These are phyloP conservation scores for Colletotrichum sp. DNA, from an alignment of 2,329 filamentous ascomycete genomes.

Conservation along the genomic window DNA sequence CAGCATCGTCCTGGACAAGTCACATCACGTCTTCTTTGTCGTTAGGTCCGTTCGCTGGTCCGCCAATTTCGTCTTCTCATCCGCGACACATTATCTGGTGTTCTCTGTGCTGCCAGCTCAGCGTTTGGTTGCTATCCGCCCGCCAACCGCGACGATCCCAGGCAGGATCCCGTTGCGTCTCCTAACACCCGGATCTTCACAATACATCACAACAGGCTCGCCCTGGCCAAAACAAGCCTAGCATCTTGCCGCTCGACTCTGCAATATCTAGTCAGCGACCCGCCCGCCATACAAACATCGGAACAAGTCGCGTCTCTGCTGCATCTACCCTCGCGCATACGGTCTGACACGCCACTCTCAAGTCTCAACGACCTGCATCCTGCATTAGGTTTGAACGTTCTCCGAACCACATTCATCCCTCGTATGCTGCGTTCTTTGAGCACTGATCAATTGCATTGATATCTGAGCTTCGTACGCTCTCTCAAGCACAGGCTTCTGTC, in stretches of 20 bases:
- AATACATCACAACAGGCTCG: not conserved
- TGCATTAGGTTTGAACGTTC: not conserved
- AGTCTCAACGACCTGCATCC: not conserved
- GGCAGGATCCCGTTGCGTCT: conserved; percentile 4
- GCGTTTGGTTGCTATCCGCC: conserved; percentile 4
- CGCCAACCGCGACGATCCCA: not conserved
- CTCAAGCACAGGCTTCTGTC: not conserved
- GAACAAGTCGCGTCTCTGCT: conserved; percentile 5
- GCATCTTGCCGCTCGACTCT: not conserved
- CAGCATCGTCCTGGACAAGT: conserved; percentile 8
- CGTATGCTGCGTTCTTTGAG: not conserved
- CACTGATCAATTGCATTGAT: not conserved
- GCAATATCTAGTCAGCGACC: conserved; percentile 17
- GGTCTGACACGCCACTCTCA: conserved; percentile 6
- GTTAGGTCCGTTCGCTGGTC: not conserved
- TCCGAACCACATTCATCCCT: not conserved
- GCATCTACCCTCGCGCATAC: conserved; percentile 13
- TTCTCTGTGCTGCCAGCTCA: not conserved
- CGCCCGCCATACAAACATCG: conserved; percentile 1
- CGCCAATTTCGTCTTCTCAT: conserved; percentile 5
- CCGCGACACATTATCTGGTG: not conserved
- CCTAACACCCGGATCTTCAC: not conserved
- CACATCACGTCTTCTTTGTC: conserved; percentile 11
- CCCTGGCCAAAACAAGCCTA: not conserved
- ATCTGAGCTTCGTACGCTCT: not conserved